phyloP scores from a whole-genome alignment of 1,284 basidiomycete genomes.

The Volvariella volvacea region DNA sequence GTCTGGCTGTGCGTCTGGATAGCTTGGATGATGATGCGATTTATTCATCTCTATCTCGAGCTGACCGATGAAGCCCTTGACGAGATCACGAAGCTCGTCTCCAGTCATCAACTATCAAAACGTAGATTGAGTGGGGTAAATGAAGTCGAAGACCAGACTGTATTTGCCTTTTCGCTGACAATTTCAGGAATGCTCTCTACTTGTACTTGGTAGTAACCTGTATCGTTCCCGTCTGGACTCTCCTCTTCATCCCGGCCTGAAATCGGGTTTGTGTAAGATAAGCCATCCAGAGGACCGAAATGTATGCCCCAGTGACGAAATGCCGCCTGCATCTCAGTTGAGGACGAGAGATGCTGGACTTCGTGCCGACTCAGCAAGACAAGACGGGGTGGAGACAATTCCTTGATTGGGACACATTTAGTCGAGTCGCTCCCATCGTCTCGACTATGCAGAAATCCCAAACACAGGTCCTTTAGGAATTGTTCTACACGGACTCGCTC shows the following conservation, averaged over 20 bases:
- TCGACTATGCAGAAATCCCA: conserved; percentile 46
- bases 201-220: conserved; percentile 49
- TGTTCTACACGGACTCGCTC: conserved; percentile 86
- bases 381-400: conserved; percentile 43
- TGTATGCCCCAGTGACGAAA: conserved; percentile 72
- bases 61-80: conserved; percentile 58
- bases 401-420: conserved; percentile 30
- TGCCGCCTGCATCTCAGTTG: conserved; percentile 33
- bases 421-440: conserved; percentile 16
- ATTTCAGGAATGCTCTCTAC: conserved; percentile 57
- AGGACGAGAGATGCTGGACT: conserved; percentile 37
- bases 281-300: conserved; percentile 33
- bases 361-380: conserved; percentile 64
- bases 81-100: conserved; percentile 58
- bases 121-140: conserved; percentile 9
- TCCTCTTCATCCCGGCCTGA: conserved; percentile 13
- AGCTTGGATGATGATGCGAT: not conserved
- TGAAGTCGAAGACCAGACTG: conserved; percentile 12
- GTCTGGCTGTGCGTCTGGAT: not conserved
- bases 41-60: conserved; percentile 19
- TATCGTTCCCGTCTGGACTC: conserved; percentile 19
- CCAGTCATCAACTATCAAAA: conserved; percentile 51
- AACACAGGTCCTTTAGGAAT: conserved; percentile 68
- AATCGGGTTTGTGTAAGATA: conserved; percentile 11
- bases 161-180: conserved; percentile 59